These are phyloP conservation scores for Halophytophthora polymorphica DNA, from an alignment of 352 stramenopile species.

Conservation along the genomic window DNA sequence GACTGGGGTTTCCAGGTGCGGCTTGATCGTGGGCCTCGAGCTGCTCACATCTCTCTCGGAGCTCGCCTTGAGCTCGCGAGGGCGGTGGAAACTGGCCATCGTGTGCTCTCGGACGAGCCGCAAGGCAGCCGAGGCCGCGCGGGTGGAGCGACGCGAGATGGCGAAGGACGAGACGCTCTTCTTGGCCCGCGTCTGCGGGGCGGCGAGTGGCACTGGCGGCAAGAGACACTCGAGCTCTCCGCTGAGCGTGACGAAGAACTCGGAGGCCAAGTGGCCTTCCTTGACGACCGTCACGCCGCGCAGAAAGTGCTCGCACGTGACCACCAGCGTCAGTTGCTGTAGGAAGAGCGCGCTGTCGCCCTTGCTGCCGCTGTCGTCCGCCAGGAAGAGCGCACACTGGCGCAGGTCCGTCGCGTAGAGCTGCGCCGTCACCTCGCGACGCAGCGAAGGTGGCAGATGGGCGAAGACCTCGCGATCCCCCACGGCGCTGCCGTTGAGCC, in stretches of 20 bases:
- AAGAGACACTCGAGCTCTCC: constrained; percentile 55
- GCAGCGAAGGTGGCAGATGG: constrained; percentile 49
- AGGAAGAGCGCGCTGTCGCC: constrained; percentile 26
- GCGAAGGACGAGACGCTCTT: constrained; percentile 1
- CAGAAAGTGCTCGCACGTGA: constrained; percentile 59
- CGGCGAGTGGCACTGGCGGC: constrained; percentile 19
- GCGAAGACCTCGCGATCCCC: constrained; percentile 44
- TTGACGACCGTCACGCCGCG: constrained; percentile 51
- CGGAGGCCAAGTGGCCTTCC: constrained; percentile 45
- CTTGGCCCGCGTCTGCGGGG: not conserved
- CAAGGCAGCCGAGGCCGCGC: constrained; percentile 14
- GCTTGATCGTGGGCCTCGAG: constrained; percentile 6
- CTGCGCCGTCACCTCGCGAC: constrained; percentile 21
- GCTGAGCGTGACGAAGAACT: constrained; percentile 65
- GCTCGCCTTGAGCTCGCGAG: not conserved
- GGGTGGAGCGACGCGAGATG: constrained; percentile 15
- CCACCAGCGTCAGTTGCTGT: constrained; percentile 27
- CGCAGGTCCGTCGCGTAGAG: constrained; percentile 40
- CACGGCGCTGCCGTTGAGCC: constrained; percentile 58
- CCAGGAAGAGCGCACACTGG: constrained; percentile 29
- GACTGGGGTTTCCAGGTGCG: constrained; percentile 1
- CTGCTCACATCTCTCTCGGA: not conserved
- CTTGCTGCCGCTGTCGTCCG: constrained; percentile 7
- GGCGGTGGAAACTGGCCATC: constrained; percentile 6
- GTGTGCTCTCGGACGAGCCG: constrained; percentile 18